phyloP scores from a whole-genome alignment of 148 eudicot species.

The Diospyros lotus region DNA sequence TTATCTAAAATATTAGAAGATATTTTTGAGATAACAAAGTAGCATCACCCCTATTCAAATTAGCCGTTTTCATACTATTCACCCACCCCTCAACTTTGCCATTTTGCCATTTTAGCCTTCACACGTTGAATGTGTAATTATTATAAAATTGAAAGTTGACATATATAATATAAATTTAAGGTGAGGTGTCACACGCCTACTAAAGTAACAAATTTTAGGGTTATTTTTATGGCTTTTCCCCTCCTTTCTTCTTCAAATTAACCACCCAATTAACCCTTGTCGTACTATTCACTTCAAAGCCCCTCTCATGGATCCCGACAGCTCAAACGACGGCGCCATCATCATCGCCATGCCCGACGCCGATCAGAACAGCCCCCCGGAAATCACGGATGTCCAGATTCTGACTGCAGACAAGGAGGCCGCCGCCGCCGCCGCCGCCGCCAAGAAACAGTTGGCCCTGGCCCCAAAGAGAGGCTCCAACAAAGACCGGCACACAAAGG shows the following conservation, averaged over 20 bases:
- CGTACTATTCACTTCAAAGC: neutral
- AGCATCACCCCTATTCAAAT: no score
- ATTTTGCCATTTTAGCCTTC: no score
- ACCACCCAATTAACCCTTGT: neutral
- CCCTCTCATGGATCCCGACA: slow-evolving; percentile 54
- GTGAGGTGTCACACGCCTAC: no score
- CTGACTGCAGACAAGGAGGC: slow-evolving; percentile 37
- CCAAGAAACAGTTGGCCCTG: slow-evolving; percentile 42
- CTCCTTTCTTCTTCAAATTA: neutral
- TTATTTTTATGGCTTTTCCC: neutral
- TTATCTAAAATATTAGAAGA: no score
- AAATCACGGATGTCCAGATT: slow-evolving; percentile 46
- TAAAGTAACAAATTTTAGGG: no score
- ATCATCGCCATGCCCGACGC: slow-evolving; percentile 20
- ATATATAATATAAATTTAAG: no score
- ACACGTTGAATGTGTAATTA: no score
- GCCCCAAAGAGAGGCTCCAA: slow-evolving; percentile 61
- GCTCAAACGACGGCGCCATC: slow-evolving; percentile 23
- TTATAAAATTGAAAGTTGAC: no score
- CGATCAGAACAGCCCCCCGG: slow-evolving; percentile 30
- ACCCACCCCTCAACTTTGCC: no score
- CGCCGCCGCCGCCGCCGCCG: slow-evolving; percentile 4
- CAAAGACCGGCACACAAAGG: slow-evolving; percentile 78
- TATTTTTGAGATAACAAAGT: no score
- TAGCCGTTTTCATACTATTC: no score